Percentiles rank a stretch among this genome's conserved stretches.
Evolutionary conservation across 441 rosid species (phyloP).

Genomic region (Kokia cookei): DNA sequence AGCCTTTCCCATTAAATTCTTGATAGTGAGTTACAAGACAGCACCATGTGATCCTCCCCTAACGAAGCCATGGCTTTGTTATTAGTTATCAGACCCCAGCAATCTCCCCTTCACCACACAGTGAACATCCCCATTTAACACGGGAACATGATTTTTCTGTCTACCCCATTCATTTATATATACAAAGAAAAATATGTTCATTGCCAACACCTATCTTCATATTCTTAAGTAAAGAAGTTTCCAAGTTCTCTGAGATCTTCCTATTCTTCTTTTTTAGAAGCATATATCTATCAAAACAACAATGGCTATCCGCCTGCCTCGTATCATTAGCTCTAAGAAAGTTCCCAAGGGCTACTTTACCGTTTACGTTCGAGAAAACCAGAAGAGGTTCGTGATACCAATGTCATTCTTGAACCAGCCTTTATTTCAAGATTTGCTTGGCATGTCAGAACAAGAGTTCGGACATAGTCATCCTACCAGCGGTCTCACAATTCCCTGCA

Average conservation of each 20-base stretch:
- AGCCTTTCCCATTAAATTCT: neutral
- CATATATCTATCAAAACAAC: neutral
- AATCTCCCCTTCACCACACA: neutral
- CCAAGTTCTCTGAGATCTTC: neutral
- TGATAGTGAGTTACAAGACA: neutral
- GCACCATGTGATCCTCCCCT: neutral
- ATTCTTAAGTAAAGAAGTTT: neutral
- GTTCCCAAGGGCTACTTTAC: constrained; percentile 44
- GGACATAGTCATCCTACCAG: constrained; percentile 24
- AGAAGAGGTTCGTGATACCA: constrained; percentile 9
- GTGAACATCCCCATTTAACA: neutral
- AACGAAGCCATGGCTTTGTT: neutral
- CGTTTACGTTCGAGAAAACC: constrained; percentile 42
- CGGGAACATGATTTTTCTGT: neutral
- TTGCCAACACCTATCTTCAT: neutral
- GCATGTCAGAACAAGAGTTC: constrained; percentile 22
- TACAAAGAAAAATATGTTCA: neutral
- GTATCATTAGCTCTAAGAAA: constrained; percentile 10
- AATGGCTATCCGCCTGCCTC: constrained; percentile 12
- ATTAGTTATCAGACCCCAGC: neutral
- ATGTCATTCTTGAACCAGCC: neutral
- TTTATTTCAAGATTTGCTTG: neutral
- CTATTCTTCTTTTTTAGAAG: neutral
- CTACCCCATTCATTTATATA: neutral
- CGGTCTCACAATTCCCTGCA: constrained; percentile 22